phyloP scores from a whole-genome alignment of 192 early-diverging fungal genomes.

The Paraglomus occultum region DNA sequence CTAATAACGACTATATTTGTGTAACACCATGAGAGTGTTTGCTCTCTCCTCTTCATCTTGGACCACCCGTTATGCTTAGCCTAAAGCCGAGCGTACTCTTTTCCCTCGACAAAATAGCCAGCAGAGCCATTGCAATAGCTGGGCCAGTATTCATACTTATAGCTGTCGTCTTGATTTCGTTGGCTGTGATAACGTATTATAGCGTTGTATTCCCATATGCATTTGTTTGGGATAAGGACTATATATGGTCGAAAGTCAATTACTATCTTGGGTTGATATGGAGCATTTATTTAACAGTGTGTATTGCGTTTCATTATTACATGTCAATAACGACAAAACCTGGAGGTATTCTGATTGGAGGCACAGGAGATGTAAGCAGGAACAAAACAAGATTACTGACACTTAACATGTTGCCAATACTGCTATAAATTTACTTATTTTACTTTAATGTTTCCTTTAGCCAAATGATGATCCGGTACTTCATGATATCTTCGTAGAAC shows the following conservation, averaged over 20 bases:
- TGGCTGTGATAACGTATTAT: slow-evolving; percentile 45
- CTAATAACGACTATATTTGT: no score
- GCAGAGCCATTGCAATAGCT: slow-evolving; percentile 41
- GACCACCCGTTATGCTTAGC: background rate
- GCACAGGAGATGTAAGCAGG: slow-evolving; percentile 29
- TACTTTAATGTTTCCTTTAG: slow-evolving; percentile 19
- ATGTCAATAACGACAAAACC: slow-evolving; percentile 54
- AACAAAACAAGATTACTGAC: background rate
- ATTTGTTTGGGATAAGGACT: slow-evolving; percentile 44
- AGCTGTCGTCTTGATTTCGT: slow-evolving; percentile 46
- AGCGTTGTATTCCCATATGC: slow-evolving; percentile 48
- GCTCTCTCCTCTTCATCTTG: background rate
- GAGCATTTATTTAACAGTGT: slow-evolving; percentile 51
- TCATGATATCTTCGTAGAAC: slow-evolving; percentile 44
- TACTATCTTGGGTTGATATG: slow-evolving; percentile 36
- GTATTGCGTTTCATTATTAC: slow-evolving; percentile 56
- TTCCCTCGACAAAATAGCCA: slow-evolving; percentile 13
- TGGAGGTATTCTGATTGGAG: slow-evolving; percentile 43
- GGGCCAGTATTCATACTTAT: slow-evolving; percentile 52
- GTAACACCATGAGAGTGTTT: no score
- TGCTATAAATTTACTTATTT: background rate
- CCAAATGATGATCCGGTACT: slow-evolving; percentile 38
- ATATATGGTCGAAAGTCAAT: slow-evolving; percentile 35
- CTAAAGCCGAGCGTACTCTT: no score
- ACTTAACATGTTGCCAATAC: background rate